Evolutionary conservation across 129 eudicot genomes (phyloP).

Genomic region (Saposhnikovia divaricata): DNA sequence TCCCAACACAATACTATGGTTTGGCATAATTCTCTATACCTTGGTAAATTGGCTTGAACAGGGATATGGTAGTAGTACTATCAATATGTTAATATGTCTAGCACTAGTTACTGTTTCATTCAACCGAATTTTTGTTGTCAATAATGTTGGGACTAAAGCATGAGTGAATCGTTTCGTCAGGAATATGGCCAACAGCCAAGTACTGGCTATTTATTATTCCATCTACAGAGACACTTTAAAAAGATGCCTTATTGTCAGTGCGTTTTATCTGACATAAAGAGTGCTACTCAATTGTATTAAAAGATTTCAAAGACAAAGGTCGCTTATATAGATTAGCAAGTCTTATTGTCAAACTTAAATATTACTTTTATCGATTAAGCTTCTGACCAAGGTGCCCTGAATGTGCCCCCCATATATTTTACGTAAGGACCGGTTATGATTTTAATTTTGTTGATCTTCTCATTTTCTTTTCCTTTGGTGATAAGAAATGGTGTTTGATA

Average conservation of each 20-base stretch:
- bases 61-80: too few species aligned
- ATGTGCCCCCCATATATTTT: background rate
- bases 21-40: too few species aligned
- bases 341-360: background rate
- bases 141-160: background rate
- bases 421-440: background rate
- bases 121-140: background rate
- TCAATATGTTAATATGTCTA: too few species aligned
- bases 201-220: background rate
- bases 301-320: background rate
- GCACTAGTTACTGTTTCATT: too few species aligned
- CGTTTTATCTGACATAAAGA: background rate
- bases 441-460: background rate
- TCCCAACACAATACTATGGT: too few species aligned
- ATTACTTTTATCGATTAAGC: background rate
- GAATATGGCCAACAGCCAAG: background rate
- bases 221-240: background rate
- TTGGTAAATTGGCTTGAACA: too few species aligned
- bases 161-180: background rate
- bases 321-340: background rate
- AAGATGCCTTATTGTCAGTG: background rate
- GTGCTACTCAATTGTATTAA: background rate
- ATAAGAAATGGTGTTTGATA: background rate
- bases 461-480: background rate
- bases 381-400: background rate